Evolutionary conservation across 768 basidiomycete species (phyloP).

Genomic region (Macrolepiota fuliginosa): DNA sequence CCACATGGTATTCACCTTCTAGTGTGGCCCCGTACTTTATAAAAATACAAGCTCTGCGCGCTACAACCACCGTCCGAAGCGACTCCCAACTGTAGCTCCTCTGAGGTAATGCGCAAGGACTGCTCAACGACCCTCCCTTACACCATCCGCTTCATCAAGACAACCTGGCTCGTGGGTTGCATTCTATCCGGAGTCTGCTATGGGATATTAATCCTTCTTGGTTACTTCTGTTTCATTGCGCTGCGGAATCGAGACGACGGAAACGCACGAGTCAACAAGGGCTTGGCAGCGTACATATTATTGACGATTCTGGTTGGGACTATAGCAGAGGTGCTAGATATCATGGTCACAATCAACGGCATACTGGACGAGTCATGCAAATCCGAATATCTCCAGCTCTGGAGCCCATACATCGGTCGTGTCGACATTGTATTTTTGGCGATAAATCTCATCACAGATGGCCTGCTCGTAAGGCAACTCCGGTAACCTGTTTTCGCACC

Average conservation of each 20-base stretch:
- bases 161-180: neutral
- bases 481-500: neutral
- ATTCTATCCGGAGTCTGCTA: neutral
- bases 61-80: too few species aligned
- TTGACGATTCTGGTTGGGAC: neutral
- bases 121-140: neutral
- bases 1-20: too few species aligned
- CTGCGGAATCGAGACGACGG: neutral
- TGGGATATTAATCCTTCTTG: neutral
- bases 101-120: neutral
- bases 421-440: neutral
- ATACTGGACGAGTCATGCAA: neutral
- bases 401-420: neutral
- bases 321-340: neutral
- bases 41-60: too few species aligned
- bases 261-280: neutral
- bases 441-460: conserved; percentile 5
- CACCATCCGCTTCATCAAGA: neutral
- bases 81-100: too few species aligned
- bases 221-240: neutral
- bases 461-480: neutral
- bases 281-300: neutral
- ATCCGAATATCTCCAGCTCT: neutral
- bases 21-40: too few species aligned
- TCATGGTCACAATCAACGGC: neutral